A percentile compares a stretch with the other conserved stretches of the same genome.
Conservation (phyloP, 192 early-diverging fungal genomes). For the Gryganskiella cystojenkinii region DNA sequence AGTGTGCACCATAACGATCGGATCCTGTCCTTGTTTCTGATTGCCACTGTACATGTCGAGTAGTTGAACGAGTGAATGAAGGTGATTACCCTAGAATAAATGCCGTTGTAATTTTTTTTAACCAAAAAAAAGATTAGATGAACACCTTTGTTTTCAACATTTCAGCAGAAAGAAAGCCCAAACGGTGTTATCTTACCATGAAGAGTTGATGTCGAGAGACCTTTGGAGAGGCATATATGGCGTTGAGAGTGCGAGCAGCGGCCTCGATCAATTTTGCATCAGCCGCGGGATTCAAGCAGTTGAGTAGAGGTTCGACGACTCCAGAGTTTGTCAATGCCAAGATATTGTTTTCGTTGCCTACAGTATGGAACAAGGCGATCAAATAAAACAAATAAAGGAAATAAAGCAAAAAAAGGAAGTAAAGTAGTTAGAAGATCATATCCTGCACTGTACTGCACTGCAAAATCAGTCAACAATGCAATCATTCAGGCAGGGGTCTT, state of each 20-base stretch:
- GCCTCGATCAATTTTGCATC: conserved; percentile 73
- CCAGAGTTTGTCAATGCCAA: conserved; percentile 64
- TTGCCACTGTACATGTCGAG: conserved; percentile 53
- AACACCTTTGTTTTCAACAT: neutral
- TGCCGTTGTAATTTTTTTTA: no score
- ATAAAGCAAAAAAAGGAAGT: neutral
- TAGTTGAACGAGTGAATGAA: conserved; percentile 59
- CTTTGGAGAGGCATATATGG: conserved; percentile 68
- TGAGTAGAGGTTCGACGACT: conserved; percentile 67
- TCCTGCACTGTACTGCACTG: no score
- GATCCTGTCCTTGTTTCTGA: conserved; percentile 42
- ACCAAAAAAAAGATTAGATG: neutral
- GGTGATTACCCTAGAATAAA: conserved; percentile 58
- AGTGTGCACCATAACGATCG: conserved; percentile 56
- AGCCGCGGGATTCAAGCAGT: conserved; percentile 48
- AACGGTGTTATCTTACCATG: conserved; percentile 35
- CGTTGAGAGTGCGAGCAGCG: conserved; percentile 70
- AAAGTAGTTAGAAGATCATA: neutral
- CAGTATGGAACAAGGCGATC: conserved; percentile 10
- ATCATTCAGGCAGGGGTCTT: neutral
- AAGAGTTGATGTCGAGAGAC: conserved; percentile 63
- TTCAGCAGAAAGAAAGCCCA: neutral
- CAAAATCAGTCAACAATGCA: neutral
- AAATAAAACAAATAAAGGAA: no score
- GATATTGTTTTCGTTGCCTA: conserved; percentile 73